phyloP scores from a whole-genome alignment of 352 stramenopile genomes.

The Achlya hypogyna region DNA sequence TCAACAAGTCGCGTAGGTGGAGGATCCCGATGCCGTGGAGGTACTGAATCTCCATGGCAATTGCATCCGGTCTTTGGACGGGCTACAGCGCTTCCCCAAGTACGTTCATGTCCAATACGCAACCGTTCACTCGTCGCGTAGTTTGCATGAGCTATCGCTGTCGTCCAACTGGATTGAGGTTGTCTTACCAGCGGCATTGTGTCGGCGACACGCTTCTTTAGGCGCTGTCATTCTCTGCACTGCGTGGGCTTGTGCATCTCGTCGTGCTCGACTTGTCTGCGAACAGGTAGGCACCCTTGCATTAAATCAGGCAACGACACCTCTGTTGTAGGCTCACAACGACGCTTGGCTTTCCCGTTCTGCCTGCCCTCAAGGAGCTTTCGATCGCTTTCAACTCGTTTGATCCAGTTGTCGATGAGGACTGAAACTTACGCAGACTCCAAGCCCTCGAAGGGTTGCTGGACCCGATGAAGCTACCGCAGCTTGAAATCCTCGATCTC shows the following conservation, averaged over 20 bases:
- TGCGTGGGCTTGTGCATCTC: constrained; percentile 54
- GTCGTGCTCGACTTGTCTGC: constrained; percentile 65
- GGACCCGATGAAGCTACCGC: constrained; percentile 59
- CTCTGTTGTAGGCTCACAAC: constrained; percentile 56
- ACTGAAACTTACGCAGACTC: no score
- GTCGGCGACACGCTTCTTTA: constrained; percentile 4
- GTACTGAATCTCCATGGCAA: constrained; percentile 79
- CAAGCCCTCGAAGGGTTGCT: constrained; percentile 39
- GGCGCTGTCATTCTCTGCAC: constrained; percentile 49
- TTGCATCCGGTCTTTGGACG: constrained; percentile 47
- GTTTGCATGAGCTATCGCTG: constrained; percentile 63
- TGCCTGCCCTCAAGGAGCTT: constrained; percentile 56
- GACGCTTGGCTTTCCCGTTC: constrained; percentile 44
- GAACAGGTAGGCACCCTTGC: constrained; percentile 38
- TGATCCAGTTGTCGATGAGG: background rate
- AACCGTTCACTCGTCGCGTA: constrained; percentile 10
- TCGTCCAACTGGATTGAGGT: constrained; percentile 73
- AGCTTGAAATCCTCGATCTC: constrained; percentile 60
- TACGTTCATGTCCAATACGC: constrained; percentile 20
- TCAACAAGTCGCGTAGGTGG: background rate
- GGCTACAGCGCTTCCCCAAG: constrained; percentile 47
- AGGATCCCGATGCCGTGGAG: constrained; percentile 25
- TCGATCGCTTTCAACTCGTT: constrained; percentile 70
- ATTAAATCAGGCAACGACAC: background rate
- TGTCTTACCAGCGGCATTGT: background rate